Evolutionary conservation across 441 rosid species (phyloP).

Genomic region (Pelargonium cotyledonis): DNA sequence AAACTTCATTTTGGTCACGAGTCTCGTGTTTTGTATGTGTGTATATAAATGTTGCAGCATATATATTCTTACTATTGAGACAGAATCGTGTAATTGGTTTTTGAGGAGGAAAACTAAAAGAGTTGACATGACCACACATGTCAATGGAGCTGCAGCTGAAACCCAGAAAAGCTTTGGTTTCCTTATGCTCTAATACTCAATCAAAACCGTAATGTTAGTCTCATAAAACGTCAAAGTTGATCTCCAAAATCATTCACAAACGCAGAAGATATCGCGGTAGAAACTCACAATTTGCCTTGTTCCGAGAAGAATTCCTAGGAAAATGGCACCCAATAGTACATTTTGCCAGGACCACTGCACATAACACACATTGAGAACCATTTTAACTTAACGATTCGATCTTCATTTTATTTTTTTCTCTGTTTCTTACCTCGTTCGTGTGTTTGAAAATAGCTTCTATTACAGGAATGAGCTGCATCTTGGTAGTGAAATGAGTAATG

Average conservation of each 20-base stretch:
- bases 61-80: slow-evolving; percentile 20
- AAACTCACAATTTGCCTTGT: slow-evolving; percentile 24
- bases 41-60: too few species aligned
- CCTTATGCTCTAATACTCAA: slow-evolving; percentile 3
- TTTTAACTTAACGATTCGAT: background rate
- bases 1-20: too few species aligned
- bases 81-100: background rate
- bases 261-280: background rate
- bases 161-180: slow-evolving; percentile 24
- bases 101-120: slow-evolving; percentile 16
- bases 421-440: slow-evolving; percentile 15
- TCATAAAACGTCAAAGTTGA: background rate
- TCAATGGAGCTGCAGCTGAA: slow-evolving; percentile 24
- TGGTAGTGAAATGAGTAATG: slow-evolving; percentile 17
- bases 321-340: slow-evolving; percentile 20
- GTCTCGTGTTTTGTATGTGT: too few species aligned
- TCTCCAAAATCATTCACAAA: too few species aligned
- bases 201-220: background rate
- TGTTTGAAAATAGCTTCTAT: slow-evolving; percentile 18
- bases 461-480: slow-evolving; percentile 20
- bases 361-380: background rate
- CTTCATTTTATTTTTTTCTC: background rate
- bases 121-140: slow-evolving; percentile 24
- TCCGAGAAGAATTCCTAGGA: slow-evolving; percentile 21
- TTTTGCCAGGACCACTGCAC: slow-evolving; percentile 30